Conservation (phyloP, 1,139 yeast genomes). For the Yamadazyma membranifaciens region DNA sequence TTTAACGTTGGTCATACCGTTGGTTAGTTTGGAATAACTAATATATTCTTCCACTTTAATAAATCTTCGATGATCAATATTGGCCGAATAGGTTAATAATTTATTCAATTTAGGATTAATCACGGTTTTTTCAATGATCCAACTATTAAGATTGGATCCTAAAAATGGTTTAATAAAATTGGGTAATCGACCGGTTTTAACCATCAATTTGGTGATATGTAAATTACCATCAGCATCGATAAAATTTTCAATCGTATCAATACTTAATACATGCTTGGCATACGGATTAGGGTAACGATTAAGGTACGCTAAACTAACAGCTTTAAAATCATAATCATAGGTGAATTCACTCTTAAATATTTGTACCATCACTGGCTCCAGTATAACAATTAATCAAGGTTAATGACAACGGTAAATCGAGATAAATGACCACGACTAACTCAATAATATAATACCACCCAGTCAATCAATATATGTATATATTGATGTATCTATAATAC, state of each 20-base stretch:
- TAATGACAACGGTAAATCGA: too few relatives aligned
- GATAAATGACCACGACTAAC: too few relatives aligned
- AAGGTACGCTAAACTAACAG: conserved; percentile 76
- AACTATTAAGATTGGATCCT: conserved; percentile 70
- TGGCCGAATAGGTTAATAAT: conserved; percentile 74
- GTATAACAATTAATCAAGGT: too few relatives aligned
- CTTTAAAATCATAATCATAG: conserved; percentile 64
- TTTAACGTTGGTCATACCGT: conserved; percentile 36
- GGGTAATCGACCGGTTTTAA: conserved; percentile 81
- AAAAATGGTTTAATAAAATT: conserved; percentile 74
- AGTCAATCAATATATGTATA: too few relatives aligned
- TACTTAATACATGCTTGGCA: conserved; percentile 83
- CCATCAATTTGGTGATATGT: conserved; percentile 70
- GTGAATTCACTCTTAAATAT: conserved; percentile 56
- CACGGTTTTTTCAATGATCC: conserved; percentile 80
- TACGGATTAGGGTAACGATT: conserved; percentile 90
- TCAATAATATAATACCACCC: too few relatives aligned
- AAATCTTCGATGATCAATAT: conserved; percentile 80
- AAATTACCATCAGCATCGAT: conserved; percentile 65
- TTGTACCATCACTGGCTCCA: conserved; percentile 52
- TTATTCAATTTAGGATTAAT: conserved; percentile 61
- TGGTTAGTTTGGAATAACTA: conserved; percentile 30
- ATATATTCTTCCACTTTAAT: conserved; percentile 80
- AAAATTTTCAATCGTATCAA: conserved; percentile 67
- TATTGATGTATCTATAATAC: too few relatives aligned